Percentiles rank a stretch among this genome's conserved stretches.
These are phyloP conservation scores for Acanthamoeba culbertsoni DNA, from an alignment of 208 protist genomes.

Conservation along the genomic window DNA sequence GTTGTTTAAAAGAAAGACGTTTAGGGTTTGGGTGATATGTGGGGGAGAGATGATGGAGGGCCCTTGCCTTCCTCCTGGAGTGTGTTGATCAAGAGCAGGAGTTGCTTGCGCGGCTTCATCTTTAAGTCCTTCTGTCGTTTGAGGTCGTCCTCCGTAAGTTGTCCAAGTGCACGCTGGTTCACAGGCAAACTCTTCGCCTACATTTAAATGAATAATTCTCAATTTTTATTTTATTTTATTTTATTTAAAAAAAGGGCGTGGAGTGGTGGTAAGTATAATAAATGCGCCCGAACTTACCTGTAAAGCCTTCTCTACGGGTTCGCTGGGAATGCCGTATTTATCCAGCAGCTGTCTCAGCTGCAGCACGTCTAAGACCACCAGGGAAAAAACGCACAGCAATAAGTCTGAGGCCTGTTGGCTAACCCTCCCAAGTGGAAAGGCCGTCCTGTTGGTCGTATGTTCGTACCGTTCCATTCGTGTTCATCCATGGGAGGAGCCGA, in stretches of 20 bases:
- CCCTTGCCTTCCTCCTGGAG: not conserved
- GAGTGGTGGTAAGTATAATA: not conserved
- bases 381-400: no score
- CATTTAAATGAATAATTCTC: not conserved
- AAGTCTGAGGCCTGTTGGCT: no score
- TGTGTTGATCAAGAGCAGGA: not conserved
- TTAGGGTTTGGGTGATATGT: not conserved
- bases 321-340: not conserved
- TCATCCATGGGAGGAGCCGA: slow-evolving; percentile 26
- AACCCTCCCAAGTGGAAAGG: not conserved
- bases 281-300: not conserved
- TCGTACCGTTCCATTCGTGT: not conserved
- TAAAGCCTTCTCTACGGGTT: slow-evolving; percentile 2
- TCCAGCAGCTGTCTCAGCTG: slow-evolving; percentile 2
- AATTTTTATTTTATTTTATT: not conserved
- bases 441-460: not conserved
- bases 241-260: not conserved
- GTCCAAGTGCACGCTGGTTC: not conserved
- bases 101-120: slow-evolving; percentile 45
- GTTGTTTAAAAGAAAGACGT: not conserved
- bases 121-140: not conserved
- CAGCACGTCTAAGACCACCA: not conserved
- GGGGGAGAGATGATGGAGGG: not conserved
- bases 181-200: slow-evolving; percentile 17
- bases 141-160: not conserved